Conservation (phyloP, 1,139 yeast species). For the Candida sp. region DNA sequence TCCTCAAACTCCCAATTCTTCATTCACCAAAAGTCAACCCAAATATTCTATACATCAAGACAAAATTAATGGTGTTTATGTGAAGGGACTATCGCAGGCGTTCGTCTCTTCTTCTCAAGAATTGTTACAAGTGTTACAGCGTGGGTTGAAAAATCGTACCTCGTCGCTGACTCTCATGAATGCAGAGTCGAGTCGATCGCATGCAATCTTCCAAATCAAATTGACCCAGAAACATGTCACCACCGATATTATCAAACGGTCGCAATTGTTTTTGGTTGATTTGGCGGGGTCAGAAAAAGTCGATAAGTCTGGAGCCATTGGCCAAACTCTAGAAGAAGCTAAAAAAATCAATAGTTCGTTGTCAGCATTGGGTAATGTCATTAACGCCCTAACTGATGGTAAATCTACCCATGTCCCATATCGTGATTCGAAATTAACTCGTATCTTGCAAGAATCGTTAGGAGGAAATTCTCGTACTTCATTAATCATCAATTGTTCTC, state of each 20-base stretch:
- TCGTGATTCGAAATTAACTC: slow-evolving; percentile 79
- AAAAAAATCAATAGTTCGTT: slow-evolving; percentile 79
- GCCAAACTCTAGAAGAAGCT: slow-evolving; percentile 77
- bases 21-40: slow-evolving; percentile 7
- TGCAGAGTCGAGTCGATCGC: slow-evolving; percentile 75
- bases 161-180: slow-evolving; percentile 72
- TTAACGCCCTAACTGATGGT: slow-evolving; percentile 73
- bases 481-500: slow-evolving; percentile 76
- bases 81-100: slow-evolving; percentile 61
- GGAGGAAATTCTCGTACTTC: slow-evolving; percentile 89
- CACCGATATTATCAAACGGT: slow-evolving; percentile 57
- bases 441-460: slow-evolving; percentile 78
- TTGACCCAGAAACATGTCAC: slow-evolving; percentile 56
- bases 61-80: slow-evolving; percentile 63
- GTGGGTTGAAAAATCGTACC: slow-evolving; percentile 56
- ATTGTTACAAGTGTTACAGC: slow-evolving; percentile 50
- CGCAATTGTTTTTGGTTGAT: slow-evolving; percentile 77
- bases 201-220: slow-evolving; percentile 71
- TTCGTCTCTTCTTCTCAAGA: slow-evolving; percentile 61
- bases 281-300: slow-evolving; percentile 89
- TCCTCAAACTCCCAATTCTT: slow-evolving; percentile 1
- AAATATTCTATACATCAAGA: slow-evolving; percentile 65
- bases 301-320: slow-evolving; percentile 78
- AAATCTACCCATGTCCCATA: slow-evolving; percentile 69
- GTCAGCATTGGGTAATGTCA: slow-evolving; percentile 77